phyloP scores from a whole-genome alignment of 345 rosid species.

The Clausena lansium region DNA sequence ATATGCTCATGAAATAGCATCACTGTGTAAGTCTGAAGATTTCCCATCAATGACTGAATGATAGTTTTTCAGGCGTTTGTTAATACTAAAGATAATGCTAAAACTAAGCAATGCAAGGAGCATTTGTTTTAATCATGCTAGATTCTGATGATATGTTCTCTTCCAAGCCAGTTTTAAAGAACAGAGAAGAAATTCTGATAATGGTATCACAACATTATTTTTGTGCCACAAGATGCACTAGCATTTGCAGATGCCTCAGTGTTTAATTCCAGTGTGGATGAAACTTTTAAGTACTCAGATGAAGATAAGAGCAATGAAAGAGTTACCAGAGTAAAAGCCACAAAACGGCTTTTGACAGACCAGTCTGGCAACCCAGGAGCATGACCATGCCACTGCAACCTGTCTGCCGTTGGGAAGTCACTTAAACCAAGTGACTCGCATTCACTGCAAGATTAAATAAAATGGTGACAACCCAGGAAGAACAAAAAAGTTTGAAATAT shows the following conservation, averaged over 20 bases:
- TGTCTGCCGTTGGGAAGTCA: constrained; percentile 86
- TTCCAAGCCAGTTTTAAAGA: not conserved
- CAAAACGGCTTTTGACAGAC: constrained; percentile 90
- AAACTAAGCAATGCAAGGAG: no score
- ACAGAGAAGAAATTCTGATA: not conserved
- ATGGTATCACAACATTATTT: not conserved
- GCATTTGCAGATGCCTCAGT: no score
- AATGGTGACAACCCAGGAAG: not conserved
- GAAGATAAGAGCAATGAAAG: not conserved
- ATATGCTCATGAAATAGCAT: not conserved
- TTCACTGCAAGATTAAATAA: constrained; percentile 52
- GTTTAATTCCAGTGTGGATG: not conserved
- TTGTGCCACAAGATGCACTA: not conserved
- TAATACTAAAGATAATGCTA: not conserved
- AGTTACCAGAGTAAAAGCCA: constrained; percentile 82
- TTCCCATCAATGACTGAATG: not conserved
- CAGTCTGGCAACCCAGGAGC: constrained; percentile 76
- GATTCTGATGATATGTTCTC: not conserved
- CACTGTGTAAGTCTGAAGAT: not conserved
- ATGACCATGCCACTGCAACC: constrained; percentile 94
- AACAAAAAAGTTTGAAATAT: not conserved
- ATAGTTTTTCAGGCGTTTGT: not conserved
- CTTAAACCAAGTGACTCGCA: constrained; percentile 80
- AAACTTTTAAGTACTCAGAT: not conserved
- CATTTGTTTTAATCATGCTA: no score